These are phyloP conservation scores for Drechslerella dactyloides DNA, from an alignment of 2,329 filamentous ascomycete species.

Conservation along the genomic window DNA sequence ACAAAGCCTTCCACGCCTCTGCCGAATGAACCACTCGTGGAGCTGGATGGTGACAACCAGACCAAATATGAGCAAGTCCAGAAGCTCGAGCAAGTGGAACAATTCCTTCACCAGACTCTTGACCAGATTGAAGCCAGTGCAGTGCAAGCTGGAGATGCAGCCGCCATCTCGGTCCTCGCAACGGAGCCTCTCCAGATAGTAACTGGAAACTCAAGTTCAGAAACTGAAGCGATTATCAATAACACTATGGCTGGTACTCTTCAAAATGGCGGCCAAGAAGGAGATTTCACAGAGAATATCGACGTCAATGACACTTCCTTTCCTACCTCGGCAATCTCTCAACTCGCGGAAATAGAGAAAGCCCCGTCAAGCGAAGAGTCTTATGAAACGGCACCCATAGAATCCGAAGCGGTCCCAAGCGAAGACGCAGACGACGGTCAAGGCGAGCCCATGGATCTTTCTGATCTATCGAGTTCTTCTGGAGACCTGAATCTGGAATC, in stretches of 20 bases:
- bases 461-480: slow-evolving; percentile 18
- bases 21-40: slow-evolving; percentile 9
- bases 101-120: slow-evolving; percentile 42
- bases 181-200: slow-evolving; percentile 19
- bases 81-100: slow-evolving; percentile 32
- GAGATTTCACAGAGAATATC: neutral
- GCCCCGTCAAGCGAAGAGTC: slow-evolving; percentile 23
- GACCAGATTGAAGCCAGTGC: slow-evolving; percentile 22
- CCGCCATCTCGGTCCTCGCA: slow-evolving; percentile 4
- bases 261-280: neutral
- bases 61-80: slow-evolving; percentile 14
- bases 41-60: slow-evolving; percentile 15
- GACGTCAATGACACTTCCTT: neutral
- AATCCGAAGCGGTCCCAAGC: slow-evolving; percentile 1
- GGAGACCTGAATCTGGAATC: slow-evolving; percentile 9
- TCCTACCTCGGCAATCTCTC: neutral
- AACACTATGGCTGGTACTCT: neutral
- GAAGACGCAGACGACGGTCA: slow-evolving; percentile 15
- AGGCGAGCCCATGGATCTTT: slow-evolving; percentile 42
- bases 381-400: slow-evolving; percentile 19
- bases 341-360: neutral
- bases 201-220: slow-evolving; percentile 3
- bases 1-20: slow-evolving; percentile 34
- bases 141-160: slow-evolving; percentile 6
- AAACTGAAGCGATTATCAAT: slow-evolving; percentile 3